phyloP scores from a whole-genome alignment of 2,329 filamentous ascomycete genomes.

The Pseudocercospora eumusae region DNA sequence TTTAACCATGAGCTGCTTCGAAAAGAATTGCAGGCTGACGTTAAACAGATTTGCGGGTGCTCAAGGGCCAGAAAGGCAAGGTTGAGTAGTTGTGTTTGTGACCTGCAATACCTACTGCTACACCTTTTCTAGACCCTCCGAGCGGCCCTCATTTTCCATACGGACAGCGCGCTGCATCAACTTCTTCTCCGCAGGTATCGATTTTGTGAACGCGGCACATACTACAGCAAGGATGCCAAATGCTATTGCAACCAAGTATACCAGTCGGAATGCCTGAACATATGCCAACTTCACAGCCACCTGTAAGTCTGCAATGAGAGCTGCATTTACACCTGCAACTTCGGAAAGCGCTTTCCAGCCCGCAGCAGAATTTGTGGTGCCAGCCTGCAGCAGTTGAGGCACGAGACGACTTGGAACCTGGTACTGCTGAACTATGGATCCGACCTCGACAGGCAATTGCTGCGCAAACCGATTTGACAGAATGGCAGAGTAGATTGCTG shows the following conservation, averaged over 20 bases:
- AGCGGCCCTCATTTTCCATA: constrained; percentile 22
- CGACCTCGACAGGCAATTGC: constrained; percentile 16
- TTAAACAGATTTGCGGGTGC: neutral
- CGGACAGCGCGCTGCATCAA: constrained; percentile 17
- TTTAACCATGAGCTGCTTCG: neutral
- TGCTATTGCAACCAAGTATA: constrained; percentile 21
- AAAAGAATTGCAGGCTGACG: neutral
- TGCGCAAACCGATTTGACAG: constrained; percentile 18
- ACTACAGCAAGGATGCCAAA: constrained; percentile 20
- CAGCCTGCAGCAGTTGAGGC: constrained; percentile 11
- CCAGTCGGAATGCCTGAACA: constrained; percentile 20
- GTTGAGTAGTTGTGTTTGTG: neutral
- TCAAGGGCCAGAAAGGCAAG: constrained; percentile 8
- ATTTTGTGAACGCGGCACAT: constrained; percentile 21
- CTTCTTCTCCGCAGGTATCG: constrained; percentile 22
- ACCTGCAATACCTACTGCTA: neutral
- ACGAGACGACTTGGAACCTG: constrained; percentile 6
- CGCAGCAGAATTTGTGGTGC: constrained; percentile 19
- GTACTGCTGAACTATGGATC: constrained; percentile 5
- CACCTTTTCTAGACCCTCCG: neutral
- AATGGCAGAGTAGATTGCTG: constrained; percentile 23
- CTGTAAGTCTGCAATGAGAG: constrained; percentile 3
- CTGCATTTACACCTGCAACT: constrained; percentile 1
- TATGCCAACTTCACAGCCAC: constrained; percentile 18
- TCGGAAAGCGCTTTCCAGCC: constrained; percentile 16